phyloP scores from a whole-genome alignment of 441 rosid genomes.

The Francoa sonchifolia region DNA sequence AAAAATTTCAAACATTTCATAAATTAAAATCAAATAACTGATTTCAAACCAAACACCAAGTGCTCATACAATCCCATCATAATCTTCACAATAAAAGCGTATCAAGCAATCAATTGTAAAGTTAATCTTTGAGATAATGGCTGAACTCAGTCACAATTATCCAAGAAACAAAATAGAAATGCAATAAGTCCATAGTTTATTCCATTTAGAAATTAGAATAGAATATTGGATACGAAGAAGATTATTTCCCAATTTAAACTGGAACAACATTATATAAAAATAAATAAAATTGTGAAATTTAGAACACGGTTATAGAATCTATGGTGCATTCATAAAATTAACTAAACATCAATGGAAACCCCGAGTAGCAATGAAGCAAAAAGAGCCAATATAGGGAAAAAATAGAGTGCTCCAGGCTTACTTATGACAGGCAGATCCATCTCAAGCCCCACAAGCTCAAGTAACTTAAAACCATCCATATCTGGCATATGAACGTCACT shows the following conservation, averaged over 20 bases:
- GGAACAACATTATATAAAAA: neutral
- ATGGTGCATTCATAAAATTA: neutral
- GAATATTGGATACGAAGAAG: neutral
- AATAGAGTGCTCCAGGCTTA: conserved; percentile 17
- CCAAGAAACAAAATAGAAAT: neutral
- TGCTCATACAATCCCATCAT: too few species aligned
- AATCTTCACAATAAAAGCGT: neutral
- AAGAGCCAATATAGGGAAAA: conserved; percentile 3
- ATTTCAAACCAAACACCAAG: too few species aligned
- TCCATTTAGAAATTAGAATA: too few species aligned
- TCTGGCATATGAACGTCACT: conserved; percentile 99
- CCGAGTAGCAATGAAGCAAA: conserved; percentile 2
- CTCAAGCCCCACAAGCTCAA: conserved; percentile 89
- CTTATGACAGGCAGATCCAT: conserved; percentile 97
- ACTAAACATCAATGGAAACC: neutral
- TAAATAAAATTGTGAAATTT: too few species aligned
- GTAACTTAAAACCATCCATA: conserved; percentile 92
- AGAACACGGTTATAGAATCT: neutral
- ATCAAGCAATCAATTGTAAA: too few species aligned
- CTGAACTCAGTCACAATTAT: neutral
- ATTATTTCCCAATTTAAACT: neutral
- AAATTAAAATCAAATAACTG: neutral
- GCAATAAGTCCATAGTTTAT: too few species aligned
- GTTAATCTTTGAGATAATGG: too few species aligned
- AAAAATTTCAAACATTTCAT: neutral